Percentiles rank a stretch among this genome's conserved stretches.
Conservation (phyloP, 805 yeast genomes). For the Kuraishia floccosa region DNA sequence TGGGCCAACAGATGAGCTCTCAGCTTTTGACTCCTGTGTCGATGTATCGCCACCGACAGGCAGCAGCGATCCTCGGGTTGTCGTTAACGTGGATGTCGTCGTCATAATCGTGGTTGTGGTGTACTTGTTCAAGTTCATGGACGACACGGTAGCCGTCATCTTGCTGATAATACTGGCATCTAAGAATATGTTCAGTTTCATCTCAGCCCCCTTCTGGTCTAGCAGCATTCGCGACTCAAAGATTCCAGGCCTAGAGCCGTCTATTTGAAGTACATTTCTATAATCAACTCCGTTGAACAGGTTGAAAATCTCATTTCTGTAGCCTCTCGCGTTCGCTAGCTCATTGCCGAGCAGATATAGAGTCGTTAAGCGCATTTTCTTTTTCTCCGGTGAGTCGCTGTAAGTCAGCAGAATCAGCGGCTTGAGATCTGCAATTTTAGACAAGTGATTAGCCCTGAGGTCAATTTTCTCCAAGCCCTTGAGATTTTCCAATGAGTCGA, state of each 20-base stretch:
- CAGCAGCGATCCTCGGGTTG: no score
- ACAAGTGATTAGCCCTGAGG: conserved; percentile 33
- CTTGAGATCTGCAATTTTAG: conserved; percentile 25
- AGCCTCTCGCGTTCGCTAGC: conserved; percentile 23
- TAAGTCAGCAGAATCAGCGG: conserved; percentile 20
- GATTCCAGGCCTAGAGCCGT: conserved; percentile 51
- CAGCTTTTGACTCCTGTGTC: no score
- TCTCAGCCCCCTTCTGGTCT: conserved; percentile 35
- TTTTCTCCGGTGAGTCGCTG: conserved; percentile 5
- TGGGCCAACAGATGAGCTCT: no score
- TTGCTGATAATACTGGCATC: conserved; percentile 21
- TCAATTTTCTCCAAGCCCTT: conserved; percentile 36
- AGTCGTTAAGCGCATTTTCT: conserved; percentile 16
- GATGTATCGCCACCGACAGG: no score
- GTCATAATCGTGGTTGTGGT: conserved; percentile 7
- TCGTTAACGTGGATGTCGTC: no score
- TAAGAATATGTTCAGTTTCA: conserved; percentile 27
- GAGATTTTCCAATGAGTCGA: conserved; percentile 34
- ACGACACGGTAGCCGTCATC: conserved; percentile 24
- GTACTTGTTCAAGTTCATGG: conserved; percentile 18
- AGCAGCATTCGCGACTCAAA: conserved; percentile 45
- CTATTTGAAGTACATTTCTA: conserved; percentile 35
- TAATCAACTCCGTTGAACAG: conserved; percentile 41
- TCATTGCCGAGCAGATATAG: conserved; percentile 27
- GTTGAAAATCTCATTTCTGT: conserved; percentile 44